A percentile compares a stretch with the other conserved stretches of the same genome.
phyloP scores from a whole-genome alignment of 2,329 filamentous ascomycete species.

The Alternaria arbusti region DNA sequence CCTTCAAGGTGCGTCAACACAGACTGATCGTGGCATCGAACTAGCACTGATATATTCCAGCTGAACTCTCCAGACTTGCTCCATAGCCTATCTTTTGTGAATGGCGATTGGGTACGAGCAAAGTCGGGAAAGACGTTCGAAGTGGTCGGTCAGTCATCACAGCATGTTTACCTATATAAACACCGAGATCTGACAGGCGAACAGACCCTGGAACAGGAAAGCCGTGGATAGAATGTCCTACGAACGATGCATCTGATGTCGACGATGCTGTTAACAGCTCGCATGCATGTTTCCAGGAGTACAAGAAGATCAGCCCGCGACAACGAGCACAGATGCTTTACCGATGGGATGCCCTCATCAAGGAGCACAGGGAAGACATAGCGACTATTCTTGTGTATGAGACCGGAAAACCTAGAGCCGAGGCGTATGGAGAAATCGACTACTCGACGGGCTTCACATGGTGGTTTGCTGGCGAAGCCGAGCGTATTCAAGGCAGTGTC shows the following conservation, averaged over 20 bases:
- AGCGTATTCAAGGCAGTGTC: constrained; percentile 68
- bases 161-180: background rate
- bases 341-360: constrained; percentile 70
- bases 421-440: constrained; percentile 61
- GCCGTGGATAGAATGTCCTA: constrained; percentile 56
- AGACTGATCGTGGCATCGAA: too few species aligned
- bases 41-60: constrained; percentile 36
- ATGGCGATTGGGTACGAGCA: constrained; percentile 62
- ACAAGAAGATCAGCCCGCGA: constrained; percentile 65
- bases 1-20: constrained; percentile 50
- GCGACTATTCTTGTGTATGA: constrained; percentile 68
- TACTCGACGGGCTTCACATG: constrained; percentile 62
- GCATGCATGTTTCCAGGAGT: constrained; percentile 66
- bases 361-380: constrained; percentile 66
- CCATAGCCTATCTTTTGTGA: constrained; percentile 60
- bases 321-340: constrained; percentile 67
- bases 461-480: constrained; percentile 67
- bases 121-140: constrained; percentile 65
- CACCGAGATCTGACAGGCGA: constrained; percentile 12
- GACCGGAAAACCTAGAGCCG: constrained; percentile 60
- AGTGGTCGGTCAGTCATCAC: constrained; percentile 54
- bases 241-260: constrained; percentile 64
- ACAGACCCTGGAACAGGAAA: constrained; percentile 60
- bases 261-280: constrained; percentile 65
- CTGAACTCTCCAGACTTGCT: constrained; percentile 63